Base-by-base conservation (phyloP, 352 stramenopile species). In the Pythium utonaiense region DNA sequence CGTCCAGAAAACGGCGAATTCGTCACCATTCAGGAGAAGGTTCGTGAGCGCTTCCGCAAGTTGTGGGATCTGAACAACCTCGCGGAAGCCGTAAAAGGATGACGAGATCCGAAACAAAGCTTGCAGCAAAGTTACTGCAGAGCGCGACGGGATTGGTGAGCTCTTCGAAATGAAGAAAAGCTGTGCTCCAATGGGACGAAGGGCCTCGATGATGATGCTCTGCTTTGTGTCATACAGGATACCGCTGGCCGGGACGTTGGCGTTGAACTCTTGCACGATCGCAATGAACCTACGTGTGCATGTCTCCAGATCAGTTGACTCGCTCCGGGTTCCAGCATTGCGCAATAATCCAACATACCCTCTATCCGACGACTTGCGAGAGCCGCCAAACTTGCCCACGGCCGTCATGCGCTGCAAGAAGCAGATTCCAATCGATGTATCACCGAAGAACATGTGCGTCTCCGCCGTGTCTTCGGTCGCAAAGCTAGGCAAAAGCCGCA, bases 181-280 rank as follows among this genome's bases (percentile, higher is more conserved):
- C 58, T 96, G 84, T 33, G 86, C 80, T 47, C 77, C 84, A 31
- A 97, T 85, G 22, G 86, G 81, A 6, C 80, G 77, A 13, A 96
- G 74, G 3, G 86, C 81, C 48, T 93, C 87, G 17, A 69, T 62
- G 33, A 96, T 83, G 6, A 88, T 74, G 4, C 74, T 75, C 36
- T 92, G 75, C 54, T 94, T 96, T 6, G 83, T 95, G 42, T 84
- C 83, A 71, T 95, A 95, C 0, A 82, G 61, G 31, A 96, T 89
- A 3, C 89, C 89, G 34, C 83, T 95, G 6, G 77, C 69, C 25
- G 87, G 82, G 0, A 97, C 87, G 51, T 97, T 97, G 12, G 88
- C 86, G 40, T 97, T 97, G 61, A 97, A 96, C 57, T 97, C 89
- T 44, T 80, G 71, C 16, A 88, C 83, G 60, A 93, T 93, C 44